Evolutionary conservation across 345 rosid genomes (phyloP).

Genomic region (Nephelium lappaceum): DNA sequence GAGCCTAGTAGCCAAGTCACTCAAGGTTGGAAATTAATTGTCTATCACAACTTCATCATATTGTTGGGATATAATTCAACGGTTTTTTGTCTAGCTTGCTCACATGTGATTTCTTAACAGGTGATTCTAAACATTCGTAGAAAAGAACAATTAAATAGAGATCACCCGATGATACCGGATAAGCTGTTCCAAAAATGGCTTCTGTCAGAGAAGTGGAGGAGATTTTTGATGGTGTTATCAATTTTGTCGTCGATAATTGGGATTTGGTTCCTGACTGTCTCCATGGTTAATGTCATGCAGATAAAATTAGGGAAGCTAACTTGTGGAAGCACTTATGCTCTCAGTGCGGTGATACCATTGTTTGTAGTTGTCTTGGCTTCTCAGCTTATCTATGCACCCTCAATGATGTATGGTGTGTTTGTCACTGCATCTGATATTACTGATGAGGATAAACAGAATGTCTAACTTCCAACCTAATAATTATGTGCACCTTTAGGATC

Average conservation of each 20-base stretch:
- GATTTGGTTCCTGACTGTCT: constrained; percentile 12
- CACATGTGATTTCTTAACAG: neutral
- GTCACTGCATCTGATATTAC: neutral
- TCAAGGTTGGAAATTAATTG: constrained; percentile 21
- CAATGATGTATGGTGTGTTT: constrained; percentile 22
- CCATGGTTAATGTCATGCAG: constrained; percentile 40
- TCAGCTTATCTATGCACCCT: constrained; percentile 19
- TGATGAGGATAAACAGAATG: neutral
- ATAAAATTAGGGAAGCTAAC: constrained; percentile 35
- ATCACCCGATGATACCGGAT: too few relatives aligned
- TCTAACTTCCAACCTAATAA: too few relatives aligned
- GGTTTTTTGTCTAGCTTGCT: too few relatives aligned
- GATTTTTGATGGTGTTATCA: constrained; percentile 10
- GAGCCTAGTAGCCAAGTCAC: constrained; percentile 41
- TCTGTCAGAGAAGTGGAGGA: constrained; percentile 19
- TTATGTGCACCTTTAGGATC: too few relatives aligned
- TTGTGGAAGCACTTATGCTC: constrained; percentile 17
- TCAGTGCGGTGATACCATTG: constrained; percentile 19
- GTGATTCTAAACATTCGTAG: neutral
- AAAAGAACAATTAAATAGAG: neutral
- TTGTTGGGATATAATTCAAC: too few relatives aligned
- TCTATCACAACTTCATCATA: too few relatives aligned
- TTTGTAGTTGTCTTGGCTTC: constrained; percentile 28
- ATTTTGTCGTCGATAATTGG: constrained; percentile 13
- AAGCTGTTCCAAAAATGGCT: neutral